A percentile compares a stretch with the other conserved stretches of the same genome.
Conservation (phyloP, 2,329 filamentous ascomycete genomes). For the Lachnellula occidentalis region DNA sequence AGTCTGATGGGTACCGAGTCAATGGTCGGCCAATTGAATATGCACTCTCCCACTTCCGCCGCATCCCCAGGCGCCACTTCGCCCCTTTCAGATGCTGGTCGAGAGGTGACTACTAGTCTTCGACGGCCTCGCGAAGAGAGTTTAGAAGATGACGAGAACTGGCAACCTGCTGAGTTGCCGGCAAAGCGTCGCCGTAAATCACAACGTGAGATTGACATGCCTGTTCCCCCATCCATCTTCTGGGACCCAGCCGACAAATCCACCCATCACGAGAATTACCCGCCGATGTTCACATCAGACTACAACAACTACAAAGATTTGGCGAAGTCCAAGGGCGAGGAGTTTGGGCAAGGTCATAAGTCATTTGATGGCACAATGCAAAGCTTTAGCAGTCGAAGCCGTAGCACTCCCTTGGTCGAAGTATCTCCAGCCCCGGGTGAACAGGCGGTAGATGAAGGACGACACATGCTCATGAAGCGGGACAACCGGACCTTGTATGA, state of each 20-base stretch:
- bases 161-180: constrained; percentile 24
- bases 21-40: constrained; percentile 28
- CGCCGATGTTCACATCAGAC: constrained; percentile 58
- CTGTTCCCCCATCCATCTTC: constrained; percentile 50
- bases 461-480: constrained; percentile 24
- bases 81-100: constrained; percentile 6
- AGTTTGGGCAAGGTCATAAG: constrained; percentile 49
- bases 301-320: constrained; percentile 50
- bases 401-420: constrained; percentile 17
- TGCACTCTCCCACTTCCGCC: constrained; percentile 27
- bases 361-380: constrained; percentile 32
- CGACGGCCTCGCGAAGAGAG: constrained; percentile 28
- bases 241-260: constrained; percentile 49
- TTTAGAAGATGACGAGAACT: constrained; percentile 17
- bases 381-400: constrained; percentile 24
- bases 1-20: constrained; percentile 31
- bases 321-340: constrained; percentile 44
- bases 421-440: constrained; percentile 24
- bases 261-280: constrained; percentile 58
- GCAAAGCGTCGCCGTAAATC: constrained; percentile 47
- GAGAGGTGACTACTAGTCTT: constrained; percentile 21
- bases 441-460: constrained; percentile 20
- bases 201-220: constrained; percentile 52
- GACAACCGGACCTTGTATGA: constrained; percentile 23
- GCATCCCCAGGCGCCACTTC: constrained; percentile 13